These are phyloP conservation scores for Logfia minima DNA, from an alignment of 129 eudicot species.

Conservation along the genomic window DNA sequence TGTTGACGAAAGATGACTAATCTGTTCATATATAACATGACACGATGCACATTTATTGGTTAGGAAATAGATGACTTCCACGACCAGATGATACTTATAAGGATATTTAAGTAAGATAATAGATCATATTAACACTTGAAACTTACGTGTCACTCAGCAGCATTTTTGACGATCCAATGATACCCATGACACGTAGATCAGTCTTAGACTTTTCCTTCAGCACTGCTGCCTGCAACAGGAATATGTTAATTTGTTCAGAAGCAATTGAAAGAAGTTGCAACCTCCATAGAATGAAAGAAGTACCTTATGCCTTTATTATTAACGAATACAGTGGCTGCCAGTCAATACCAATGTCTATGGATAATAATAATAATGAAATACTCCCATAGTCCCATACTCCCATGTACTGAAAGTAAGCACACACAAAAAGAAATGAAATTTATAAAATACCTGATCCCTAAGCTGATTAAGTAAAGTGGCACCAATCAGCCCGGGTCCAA, in stretches of 20 bases:
- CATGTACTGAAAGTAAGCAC: background rate
- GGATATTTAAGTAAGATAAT: background rate
- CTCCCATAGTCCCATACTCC: background rate
- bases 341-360: background rate
- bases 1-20: background rate
- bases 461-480: constrained; percentile 95
- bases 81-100: constrained; percentile 7
- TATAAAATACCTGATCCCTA: constrained; percentile 69
- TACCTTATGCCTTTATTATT: background rate
- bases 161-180: constrained; percentile 78
- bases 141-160: constrained; percentile 85
- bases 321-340: background rate
- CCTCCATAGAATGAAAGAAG: background rate
- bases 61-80: background rate
- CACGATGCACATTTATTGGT: background rate
- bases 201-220: constrained; percentile 85
- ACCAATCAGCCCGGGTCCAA: constrained; percentile 98
- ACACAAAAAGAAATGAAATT: constrained; percentile 1
- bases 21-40: background rate
- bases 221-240: constrained; percentile 67
- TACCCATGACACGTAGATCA: constrained; percentile 96
- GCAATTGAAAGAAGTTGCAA: background rate
- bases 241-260: constrained; percentile 20
- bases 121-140: constrained; percentile 14
- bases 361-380: background rate